phyloP scores from a whole-genome alignment of 768 basidiomycete species.

The Omphalotus guepiniiformis region DNA sequence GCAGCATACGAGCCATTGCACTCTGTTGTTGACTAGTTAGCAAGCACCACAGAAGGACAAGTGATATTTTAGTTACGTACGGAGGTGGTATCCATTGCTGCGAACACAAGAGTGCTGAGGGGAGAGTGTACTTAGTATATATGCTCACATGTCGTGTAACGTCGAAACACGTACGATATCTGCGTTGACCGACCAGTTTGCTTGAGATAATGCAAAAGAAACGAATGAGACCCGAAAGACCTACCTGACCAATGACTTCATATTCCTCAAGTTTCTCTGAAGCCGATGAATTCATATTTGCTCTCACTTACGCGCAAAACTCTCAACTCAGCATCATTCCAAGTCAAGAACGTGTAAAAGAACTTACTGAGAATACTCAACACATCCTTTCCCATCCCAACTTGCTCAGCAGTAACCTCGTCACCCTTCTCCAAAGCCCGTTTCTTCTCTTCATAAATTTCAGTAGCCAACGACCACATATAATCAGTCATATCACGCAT shows the following conservation, averaged over 20 bases:
- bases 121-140: too few relatives aligned
- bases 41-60: too few relatives aligned
- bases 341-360: background rate
- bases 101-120: slow-evolving; percentile 31
- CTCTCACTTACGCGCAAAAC: slow-evolving; percentile 12
- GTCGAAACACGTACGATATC: slow-evolving; percentile 5
- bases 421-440: slow-evolving; percentile 21
- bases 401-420: slow-evolving; percentile 19
- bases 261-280: slow-evolving; percentile 27
- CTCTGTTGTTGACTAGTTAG: slow-evolving; percentile 1
- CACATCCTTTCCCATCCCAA: slow-evolving; percentile 31
- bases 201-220: background rate
- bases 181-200: background rate
- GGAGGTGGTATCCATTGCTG: slow-evolving; percentile 40
- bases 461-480: slow-evolving; percentile 20
- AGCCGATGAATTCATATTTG: slow-evolving; percentile 29
- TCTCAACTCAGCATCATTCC: background rate
- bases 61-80: background rate
- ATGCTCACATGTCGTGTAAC: background rate
- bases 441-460: slow-evolving; percentile 26
- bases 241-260: slow-evolving; percentile 33
- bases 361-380: slow-evolving; percentile 29
- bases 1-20: slow-evolving; percentile 29
- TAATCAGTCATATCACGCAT: slow-evolving; percentile 23
- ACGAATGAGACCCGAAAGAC: slow-evolving; percentile 7